A percentile compares a stretch with the other conserved stretches of the same genome.
These are phyloP conservation scores for Omphalotus olearius DNA, from an alignment of 1,284 basidiomycete genomes.

Conservation along the genomic window DNA sequence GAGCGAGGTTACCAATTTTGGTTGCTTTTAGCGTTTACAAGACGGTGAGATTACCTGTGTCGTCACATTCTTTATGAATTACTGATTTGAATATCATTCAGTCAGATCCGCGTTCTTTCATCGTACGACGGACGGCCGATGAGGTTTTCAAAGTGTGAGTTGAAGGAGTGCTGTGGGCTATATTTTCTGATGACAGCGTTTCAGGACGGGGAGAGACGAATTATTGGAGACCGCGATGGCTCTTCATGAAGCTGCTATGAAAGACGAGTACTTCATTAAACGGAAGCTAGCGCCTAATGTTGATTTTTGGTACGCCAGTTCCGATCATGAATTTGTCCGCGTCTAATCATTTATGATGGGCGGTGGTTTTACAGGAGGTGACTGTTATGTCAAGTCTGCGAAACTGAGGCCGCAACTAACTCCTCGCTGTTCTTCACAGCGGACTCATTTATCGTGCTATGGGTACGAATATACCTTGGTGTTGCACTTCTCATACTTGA, in stretches of 20 bases:
- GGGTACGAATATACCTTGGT: conserved; percentile 44
- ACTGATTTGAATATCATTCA: conserved; percentile 23
- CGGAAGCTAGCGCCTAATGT: conserved; percentile 78
- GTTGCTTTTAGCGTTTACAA: conserved; percentile 61
- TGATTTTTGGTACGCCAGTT: conserved; percentile 67
- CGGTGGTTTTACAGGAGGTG: conserved; percentile 40
- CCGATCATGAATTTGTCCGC: background rate
- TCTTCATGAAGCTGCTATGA: conserved; percentile 82
- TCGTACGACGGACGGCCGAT: conserved; percentile 83
- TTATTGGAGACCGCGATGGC: conserved; percentile 85
- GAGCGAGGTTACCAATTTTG: background rate
- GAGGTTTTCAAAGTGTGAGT: conserved; percentile 81
- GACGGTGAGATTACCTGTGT: conserved; percentile 47
- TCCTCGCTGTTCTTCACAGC: conserved; percentile 31
- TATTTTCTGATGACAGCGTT: background rate
- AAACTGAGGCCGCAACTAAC: background rate
- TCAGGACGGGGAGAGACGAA: conserved; percentile 76
- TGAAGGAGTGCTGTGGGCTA: background rate
- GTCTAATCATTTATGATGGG: conserved; percentile 7
- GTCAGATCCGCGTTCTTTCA: conserved; percentile 85
- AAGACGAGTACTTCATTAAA: conserved; percentile 81
- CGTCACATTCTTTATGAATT: background rate
- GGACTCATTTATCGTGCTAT: conserved; percentile 85
- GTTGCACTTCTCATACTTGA: conserved; percentile 8
- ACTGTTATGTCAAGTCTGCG: conserved; percentile 18